These are phyloP conservation scores for Magnaporthiopsis rhizophila DNA, from an alignment of 2,329 filamentous ascomycete genomes.

Conservation along the genomic window DNA sequence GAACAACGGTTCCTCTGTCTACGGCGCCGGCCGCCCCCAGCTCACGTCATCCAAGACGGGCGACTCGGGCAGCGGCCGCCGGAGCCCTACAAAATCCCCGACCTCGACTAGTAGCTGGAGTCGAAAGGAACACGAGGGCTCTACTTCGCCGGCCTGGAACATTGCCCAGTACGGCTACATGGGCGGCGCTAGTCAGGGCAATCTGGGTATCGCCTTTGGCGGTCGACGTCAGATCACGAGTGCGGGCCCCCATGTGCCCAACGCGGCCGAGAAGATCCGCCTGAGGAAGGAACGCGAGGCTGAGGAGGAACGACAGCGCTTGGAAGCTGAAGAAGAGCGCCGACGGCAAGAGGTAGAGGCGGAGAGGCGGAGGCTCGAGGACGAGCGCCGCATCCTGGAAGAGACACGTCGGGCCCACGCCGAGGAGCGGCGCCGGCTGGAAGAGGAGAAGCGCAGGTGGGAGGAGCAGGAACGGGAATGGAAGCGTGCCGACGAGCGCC, in stretches of 20 bases:
- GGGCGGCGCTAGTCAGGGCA: slow-evolving; percentile 93
- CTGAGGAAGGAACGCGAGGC: slow-evolving; percentile 45
- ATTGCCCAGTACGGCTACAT: slow-evolving; percentile 98
- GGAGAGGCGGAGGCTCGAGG: slow-evolving; percentile 50
- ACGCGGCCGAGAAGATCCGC: slow-evolving; percentile 76
- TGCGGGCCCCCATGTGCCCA: slow-evolving; percentile 71
- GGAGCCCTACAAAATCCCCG: slow-evolving; percentile 48
- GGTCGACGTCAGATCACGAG: slow-evolving; percentile 87
- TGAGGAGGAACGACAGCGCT: slow-evolving; percentile 51
- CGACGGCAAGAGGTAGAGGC: slow-evolving; percentile 49
- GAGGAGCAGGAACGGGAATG: slow-evolving; percentile 70
- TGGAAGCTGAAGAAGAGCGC: slow-evolving; percentile 46
- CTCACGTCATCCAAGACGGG: slow-evolving; percentile 43
- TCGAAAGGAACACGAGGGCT: slow-evolving; percentile 70
- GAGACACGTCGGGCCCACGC: slow-evolving; percentile 53
- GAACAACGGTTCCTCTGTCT: slow-evolving; percentile 47
- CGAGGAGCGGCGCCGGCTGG: slow-evolving; percentile 50
- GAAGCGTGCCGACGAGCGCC: slow-evolving; percentile 62
- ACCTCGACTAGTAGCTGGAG: slow-evolving; percentile 80
- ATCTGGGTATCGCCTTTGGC: slow-evolving; percentile 88
- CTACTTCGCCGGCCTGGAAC: slow-evolving; percentile 89
- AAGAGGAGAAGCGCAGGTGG: slow-evolving; percentile 66
- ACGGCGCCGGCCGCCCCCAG: slow-evolving; percentile 29
- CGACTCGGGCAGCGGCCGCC: slow-evolving; percentile 42
- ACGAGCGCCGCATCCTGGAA: slow-evolving; percentile 60